Evolutionary conservation across 352 stramenopile genomes (phyloP).

Genomic region (Pythium diclinum): DNA sequence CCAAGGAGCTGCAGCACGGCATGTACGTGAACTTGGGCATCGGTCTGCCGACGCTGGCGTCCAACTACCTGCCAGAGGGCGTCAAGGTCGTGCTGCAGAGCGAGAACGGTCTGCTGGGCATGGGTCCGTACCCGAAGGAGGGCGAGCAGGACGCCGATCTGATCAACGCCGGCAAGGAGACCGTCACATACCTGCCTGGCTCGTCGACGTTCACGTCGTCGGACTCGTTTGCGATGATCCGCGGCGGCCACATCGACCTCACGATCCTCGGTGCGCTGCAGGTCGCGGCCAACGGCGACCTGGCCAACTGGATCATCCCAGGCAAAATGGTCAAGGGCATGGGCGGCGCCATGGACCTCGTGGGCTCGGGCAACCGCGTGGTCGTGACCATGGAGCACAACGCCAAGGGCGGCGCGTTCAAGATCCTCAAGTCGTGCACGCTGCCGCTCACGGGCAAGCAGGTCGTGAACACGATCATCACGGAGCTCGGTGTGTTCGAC

Average conservation of each 20-base stretch:
- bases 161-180: conserved; percentile 98
- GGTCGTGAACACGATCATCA: conserved; percentile 94
- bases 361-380: conserved; percentile 90
- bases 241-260: conserved; percentile 93
- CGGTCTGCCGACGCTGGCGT: conserved; percentile 92
- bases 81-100: conserved; percentile 95
- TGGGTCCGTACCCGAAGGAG: conserved; percentile 90
- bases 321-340: conserved; percentile 98
- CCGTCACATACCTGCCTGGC: conserved; percentile 91
- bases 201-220: conserved; percentile 93
- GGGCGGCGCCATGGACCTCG: conserved; percentile 97
- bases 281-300: conserved; percentile 90
- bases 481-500: conserved; percentile 88
- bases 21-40: conserved; percentile 99
- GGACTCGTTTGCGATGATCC: conserved; percentile 97
- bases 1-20: conserved; percentile 87
- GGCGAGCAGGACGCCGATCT: conserved; percentile 92
- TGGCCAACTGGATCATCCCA: conserved; percentile 96
- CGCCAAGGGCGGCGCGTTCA: conserved; percentile 91
- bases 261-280: conserved; percentile 96
- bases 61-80: conserved; percentile 93
- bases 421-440: conserved; percentile 93
- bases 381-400: conserved; percentile 98
- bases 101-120: conserved; percentile 95
- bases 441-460: conserved; percentile 93